phyloP scores from a whole-genome alignment of 2,329 filamentous ascomycete genomes.

The Fusarium musae region DNA sequence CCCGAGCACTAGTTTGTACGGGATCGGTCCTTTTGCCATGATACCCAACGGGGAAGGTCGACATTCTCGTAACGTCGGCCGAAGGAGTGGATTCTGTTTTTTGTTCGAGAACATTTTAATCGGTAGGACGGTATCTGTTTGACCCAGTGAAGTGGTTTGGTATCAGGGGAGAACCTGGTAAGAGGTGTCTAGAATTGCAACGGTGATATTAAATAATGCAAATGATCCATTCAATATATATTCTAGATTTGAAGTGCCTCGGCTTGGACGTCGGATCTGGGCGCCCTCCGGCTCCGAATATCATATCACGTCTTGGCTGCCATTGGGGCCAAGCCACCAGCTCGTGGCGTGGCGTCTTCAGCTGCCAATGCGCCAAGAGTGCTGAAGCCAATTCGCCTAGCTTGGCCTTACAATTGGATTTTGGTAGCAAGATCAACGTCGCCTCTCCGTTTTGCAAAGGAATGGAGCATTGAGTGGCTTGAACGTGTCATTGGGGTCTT shows the following conservation, averaged over 20 bases:
- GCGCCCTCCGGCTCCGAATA: conserved; percentile 24
- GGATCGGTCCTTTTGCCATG: conserved; percentile 35
- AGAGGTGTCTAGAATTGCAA: not conserved
- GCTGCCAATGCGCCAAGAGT: conserved; percentile 4
- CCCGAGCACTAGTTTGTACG: conserved; percentile 21
- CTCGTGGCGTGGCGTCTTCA: conserved; percentile 10
- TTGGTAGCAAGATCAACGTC: not conserved
- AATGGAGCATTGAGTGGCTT: not conserved
- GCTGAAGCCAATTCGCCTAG: not conserved
- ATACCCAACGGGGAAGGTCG: conserved; percentile 31
- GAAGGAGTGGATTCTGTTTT: not conserved
- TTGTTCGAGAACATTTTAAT: not conserved
- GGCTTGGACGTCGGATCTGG: conserved; percentile 16
- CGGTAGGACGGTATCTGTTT: fast-evolving
- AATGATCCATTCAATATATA: not conserved
- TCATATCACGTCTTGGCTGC: not conserved
- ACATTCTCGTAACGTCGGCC: conserved; percentile 9
- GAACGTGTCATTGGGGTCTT: not conserved
- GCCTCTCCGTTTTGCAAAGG: not conserved
- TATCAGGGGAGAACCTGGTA: not conserved
- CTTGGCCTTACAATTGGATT: not conserved
- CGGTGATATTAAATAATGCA: not conserved
- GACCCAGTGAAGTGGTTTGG: not conserved
- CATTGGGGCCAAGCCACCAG: conserved; percentile 12
- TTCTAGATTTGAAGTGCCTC: not conserved